A percentile compares a stretch with the other conserved stretches of the same genome.
phyloP scores from a whole-genome alignment of 1,284 basidiomycete species.

The Neonothopanus nambi region DNA sequence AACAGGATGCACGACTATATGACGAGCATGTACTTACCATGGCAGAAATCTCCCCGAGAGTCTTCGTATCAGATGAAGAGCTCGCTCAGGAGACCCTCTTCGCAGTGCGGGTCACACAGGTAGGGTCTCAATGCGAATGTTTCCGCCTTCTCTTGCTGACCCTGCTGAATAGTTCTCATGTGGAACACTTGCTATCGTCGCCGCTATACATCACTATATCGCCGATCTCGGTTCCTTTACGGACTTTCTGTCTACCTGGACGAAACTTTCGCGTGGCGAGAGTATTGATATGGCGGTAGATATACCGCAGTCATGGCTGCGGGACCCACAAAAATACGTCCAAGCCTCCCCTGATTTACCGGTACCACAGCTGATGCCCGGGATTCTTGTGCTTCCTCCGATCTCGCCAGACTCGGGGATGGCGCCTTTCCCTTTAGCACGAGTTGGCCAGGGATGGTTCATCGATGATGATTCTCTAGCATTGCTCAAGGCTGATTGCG shows the following conservation, averaged over 20 bases:
- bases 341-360: neutral
- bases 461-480: slow-evolving; percentile 5
- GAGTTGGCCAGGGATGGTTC: slow-evolving; percentile 6
- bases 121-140: neutral
- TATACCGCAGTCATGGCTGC: slow-evolving; percentile 6
- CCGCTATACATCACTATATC: slow-evolving; percentile 5
- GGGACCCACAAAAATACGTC: neutral
- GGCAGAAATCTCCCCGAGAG: neutral
- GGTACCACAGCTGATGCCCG: neutral
- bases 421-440: neutral
- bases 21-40: slow-evolving; percentile 1
- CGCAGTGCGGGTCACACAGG: slow-evolving; percentile 8
- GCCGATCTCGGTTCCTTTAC: slow-evolving; percentile 11
- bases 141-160: neutral
- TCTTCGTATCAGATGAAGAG: neutral
- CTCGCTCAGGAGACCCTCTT: neutral
- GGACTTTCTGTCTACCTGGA: slow-evolving; percentile 9
- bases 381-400: slow-evolving; percentile 3
- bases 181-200: slow-evolving; percentile 10
- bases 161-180: slow-evolving; percentile 10
- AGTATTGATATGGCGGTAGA: neutral
- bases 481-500: slow-evolving; percentile 6
- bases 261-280: slow-evolving; percentile 5
- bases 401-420: neutral
- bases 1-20: neutral